Conservation (phyloP, 345 rosid species). For the Eucalyptus marginata region DNA sequence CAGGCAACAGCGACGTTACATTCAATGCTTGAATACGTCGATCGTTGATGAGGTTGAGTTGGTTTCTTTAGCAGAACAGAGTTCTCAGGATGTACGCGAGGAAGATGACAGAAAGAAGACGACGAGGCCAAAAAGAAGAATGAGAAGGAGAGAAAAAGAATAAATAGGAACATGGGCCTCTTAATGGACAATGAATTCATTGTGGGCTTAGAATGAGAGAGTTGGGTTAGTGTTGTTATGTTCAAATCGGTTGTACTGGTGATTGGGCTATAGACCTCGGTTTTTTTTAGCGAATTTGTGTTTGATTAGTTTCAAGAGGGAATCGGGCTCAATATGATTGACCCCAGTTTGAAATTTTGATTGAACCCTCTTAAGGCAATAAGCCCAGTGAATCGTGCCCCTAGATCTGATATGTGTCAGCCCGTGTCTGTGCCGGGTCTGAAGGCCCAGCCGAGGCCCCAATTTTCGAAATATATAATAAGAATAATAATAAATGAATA, state of each 20-base stretch:
- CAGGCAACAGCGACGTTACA: neutral
- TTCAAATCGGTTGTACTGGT: too few relatives aligned
- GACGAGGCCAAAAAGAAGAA: fast-evolving
- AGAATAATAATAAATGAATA: too few relatives aligned
- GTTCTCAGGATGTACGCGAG: neutral
- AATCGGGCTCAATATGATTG: neutral
- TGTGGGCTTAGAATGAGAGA: too few relatives aligned
- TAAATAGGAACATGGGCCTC: too few relatives aligned
- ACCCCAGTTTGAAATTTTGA: neutral
- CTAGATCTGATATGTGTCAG: neutral
- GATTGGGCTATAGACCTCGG: too few relatives aligned
- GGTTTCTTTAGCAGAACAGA: neutral
- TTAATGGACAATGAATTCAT: too few relatives aligned
- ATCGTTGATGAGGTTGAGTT: neutral
- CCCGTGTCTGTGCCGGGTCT: neutral
- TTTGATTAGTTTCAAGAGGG: too few relatives aligned
- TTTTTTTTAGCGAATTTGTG: too few relatives aligned
- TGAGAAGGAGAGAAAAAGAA: neutral
- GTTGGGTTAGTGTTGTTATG: too few relatives aligned
- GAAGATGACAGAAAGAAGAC: neutral
- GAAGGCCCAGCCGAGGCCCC: neutral
- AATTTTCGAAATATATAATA: neutral
- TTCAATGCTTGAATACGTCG: neutral
- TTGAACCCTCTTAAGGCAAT: neutral
- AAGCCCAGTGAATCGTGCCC: neutral